Percentiles rank a stretch among this genome's conserved stretches.
Evolutionary conservation across 2,329 filamentous ascomycete genomes (phyloP).

Genomic region (Periconia macrospinosa): DNA sequence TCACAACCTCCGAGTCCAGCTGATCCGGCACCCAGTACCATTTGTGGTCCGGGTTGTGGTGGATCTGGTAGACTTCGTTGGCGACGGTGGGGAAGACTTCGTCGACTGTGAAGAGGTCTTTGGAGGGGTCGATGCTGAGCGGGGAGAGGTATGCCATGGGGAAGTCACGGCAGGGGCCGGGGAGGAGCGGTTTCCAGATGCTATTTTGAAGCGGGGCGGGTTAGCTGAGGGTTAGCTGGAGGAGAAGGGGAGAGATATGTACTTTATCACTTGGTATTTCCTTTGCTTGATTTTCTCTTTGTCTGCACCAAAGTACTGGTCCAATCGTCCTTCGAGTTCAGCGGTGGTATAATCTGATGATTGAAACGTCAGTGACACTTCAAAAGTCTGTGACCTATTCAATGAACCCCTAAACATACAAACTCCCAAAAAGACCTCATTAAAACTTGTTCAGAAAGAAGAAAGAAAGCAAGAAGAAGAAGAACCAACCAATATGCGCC

Average conservation of each 20-base stretch:
- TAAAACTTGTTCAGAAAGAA: background rate
- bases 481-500: constrained; percentile 10
- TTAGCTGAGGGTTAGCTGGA: background rate
- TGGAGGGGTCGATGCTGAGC: constrained; percentile 1
- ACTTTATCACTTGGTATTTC: constrained; percentile 13
- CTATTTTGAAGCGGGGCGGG: background rate
- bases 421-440: background rate
- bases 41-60: constrained; percentile 9
- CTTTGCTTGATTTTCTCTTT: constrained; percentile 4
- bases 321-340: constrained; percentile 6
- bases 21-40: constrained; percentile 14
- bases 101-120: constrained; percentile 10
- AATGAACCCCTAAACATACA: too few relatives aligned
- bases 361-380: too few relatives aligned
- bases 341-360: constrained; percentile 13
- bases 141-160: constrained; percentile 13
- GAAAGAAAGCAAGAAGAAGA: background rate
- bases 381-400: too few relatives aligned
- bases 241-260: background rate
- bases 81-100: constrained; percentile 14
- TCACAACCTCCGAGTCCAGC: constrained; percentile 8
- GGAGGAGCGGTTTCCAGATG: constrained; percentile 12
- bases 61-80: constrained; percentile 12
- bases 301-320: constrained; percentile 9
- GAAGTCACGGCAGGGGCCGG: constrained; percentile 10